Evolutionary conservation across 2,329 filamentous ascomycete genomes (phyloP).

Genomic region (Dactylellina cionopaga): DNA sequence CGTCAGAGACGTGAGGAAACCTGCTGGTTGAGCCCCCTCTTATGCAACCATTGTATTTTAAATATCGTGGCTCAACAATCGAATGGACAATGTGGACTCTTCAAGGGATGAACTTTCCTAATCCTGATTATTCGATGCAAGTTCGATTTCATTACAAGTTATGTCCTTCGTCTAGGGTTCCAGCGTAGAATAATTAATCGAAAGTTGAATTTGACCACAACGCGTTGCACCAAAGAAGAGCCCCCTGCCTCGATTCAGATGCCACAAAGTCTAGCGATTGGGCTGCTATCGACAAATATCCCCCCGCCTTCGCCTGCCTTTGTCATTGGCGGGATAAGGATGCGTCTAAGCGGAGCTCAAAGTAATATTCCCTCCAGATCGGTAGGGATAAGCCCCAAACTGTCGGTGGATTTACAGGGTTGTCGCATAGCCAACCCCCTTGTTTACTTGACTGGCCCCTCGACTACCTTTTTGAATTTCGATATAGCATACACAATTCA

Average conservation of each 20-base stretch:
- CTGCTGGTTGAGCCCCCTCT: too few relatives aligned
- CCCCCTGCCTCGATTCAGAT: slow-evolving; percentile 16
- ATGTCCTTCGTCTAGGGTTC: too few relatives aligned
- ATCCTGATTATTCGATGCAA: too few relatives aligned
- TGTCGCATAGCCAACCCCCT: slow-evolving; percentile 40
- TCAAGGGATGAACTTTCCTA: too few relatives aligned
- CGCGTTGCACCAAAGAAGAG: neutral
- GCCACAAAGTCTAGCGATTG: slow-evolving; percentile 36
- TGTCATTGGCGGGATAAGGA: slow-evolving; percentile 44
- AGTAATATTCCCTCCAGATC: slow-evolving; percentile 22
- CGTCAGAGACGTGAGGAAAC: too few relatives aligned
- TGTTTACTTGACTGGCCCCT: slow-evolving; percentile 30
- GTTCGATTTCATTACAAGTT: too few relatives aligned
- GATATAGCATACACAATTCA: slow-evolving; percentile 22
- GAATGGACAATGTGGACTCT: too few relatives aligned
- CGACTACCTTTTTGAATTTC: slow-evolving; percentile 4
- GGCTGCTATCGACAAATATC: slow-evolving; percentile 11
- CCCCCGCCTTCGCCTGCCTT: slow-evolving; percentile 30
- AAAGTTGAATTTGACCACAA: neutral
- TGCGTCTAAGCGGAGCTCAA: slow-evolving; percentile 13
- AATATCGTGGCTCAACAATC: too few relatives aligned
- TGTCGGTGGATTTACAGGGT: slow-evolving; percentile 29
- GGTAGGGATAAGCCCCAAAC: slow-evolving; percentile 27
- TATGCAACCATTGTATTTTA: too few relatives aligned
- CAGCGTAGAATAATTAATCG: neutral